These are phyloP conservation scores for Aspergillus carlsbadensis DNA, from an alignment of 495 filamentous ascomycete genomes.

Conservation along the genomic window DNA sequence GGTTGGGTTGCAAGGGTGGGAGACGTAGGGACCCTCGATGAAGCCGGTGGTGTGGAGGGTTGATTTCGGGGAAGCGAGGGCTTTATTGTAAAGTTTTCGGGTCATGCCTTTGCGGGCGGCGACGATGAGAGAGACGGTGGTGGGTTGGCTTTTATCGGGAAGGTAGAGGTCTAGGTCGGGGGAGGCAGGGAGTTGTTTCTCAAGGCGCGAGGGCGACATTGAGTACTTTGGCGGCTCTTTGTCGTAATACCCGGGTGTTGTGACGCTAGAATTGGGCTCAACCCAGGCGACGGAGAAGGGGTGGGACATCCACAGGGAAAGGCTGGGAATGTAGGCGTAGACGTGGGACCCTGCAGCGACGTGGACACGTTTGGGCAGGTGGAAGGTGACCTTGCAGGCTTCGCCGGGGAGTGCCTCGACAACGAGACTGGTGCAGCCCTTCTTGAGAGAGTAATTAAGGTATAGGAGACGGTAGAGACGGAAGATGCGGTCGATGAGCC, in stretches of 20 bases:
- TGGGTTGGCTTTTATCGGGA: conserved; percentile 30
- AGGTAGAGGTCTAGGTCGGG: neutral
- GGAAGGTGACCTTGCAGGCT: conserved; percentile 63
- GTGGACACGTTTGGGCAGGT: conserved; percentile 71
- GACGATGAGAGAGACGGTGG: conserved; percentile 75
- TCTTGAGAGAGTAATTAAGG: conserved; percentile 52
- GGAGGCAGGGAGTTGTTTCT: conserved; percentile 37
- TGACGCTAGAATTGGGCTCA: conserved; percentile 33
- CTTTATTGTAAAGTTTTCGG: conserved; percentile 67
- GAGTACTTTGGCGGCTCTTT: neutral
- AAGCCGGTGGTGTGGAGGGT: conserved; percentile 60
- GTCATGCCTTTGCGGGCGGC: conserved; percentile 82
- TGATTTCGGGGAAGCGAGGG: conserved; percentile 56
- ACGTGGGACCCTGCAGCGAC: conserved; percentile 77
- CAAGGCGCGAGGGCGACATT: conserved; percentile 28
- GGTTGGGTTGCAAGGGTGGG: conserved; percentile 57
- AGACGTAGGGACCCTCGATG: conserved; percentile 83
- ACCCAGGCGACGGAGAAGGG: conserved; percentile 60
- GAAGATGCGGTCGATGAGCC: conserved; percentile 60
- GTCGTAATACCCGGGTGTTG: conserved; percentile 1
- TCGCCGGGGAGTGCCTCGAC: conserved; percentile 54
- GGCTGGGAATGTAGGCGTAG: conserved; percentile 74
- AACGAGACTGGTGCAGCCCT: conserved; percentile 40
- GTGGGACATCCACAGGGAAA: conserved; percentile 70
- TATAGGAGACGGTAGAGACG: conserved; percentile 57